Base-by-base conservation (phyloP, 352 stramenopile species). In the Phytophthora podocarpi region DNA sequence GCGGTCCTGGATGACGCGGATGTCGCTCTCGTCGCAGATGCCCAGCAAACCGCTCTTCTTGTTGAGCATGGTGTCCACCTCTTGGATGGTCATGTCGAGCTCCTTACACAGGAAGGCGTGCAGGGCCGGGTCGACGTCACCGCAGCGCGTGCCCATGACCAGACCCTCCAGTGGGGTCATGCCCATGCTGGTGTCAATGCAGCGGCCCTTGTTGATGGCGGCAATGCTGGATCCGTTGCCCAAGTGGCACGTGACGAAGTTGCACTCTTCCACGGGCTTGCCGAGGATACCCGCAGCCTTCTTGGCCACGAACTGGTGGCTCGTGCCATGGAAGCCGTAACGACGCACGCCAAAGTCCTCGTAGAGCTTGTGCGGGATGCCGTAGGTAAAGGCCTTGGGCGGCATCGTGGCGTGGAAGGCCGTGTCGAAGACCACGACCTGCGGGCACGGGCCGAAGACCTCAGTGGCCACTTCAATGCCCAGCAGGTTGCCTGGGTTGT, bases 281-380 rank as follows among this genome's bases (percentile, higher is more conserved):
- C 65, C 64, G 8, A 95, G 56, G 20, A 80, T 72, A 36, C 41
- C 56, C 4, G 84, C 76, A 13, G 88, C 90, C 51, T 96, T 72
- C 42, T 84, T 67, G 27, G 86, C 76, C 18, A 97, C 89, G 54
- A 90, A 97, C 58, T 91, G 78, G 64, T 96, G 86, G 59, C 80
- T 94, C 16, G 90, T 97, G 36, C 90, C 90, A 66, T 97, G 90
- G 70, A 97, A 97, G 26, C 90, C 90, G 67, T 96, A 97, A 54
- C 87, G 86, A 41, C 90, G 85, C 59, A 97, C 84, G 26, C 82
- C 80, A 48, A 89, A 82, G 50, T 95, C 56, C 36, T 93, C 59
- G 66, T 93, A 93, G 5, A 96, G 79, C 24, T 78, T 71, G 59
- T 87, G 82, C 5, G 90, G 90, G 35, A 97, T 59, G 2, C 82